These are phyloP conservation scores for Suillus spraguei DNA, from an alignment of 768 basidiomycete genomes.

Conservation along the genomic window DNA sequence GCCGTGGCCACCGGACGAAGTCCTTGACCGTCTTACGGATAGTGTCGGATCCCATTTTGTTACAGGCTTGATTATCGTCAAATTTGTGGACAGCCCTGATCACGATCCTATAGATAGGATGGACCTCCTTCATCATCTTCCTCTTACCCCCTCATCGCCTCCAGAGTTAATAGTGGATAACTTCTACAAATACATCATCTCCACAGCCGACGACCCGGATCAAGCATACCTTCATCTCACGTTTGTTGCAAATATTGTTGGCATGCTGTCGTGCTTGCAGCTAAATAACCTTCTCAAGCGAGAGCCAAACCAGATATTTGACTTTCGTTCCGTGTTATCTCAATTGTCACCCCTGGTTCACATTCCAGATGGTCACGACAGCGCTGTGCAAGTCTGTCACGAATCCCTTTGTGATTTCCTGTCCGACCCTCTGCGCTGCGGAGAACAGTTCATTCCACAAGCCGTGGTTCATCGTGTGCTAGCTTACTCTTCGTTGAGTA, in stretches of 20 bases:
- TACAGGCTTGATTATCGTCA: background rate
- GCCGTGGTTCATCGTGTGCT: background rate
- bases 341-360: background rate
- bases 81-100: background rate
- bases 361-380: background rate
- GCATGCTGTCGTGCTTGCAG: background rate
- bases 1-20: background rate
- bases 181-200: background rate
- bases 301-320: background rate
- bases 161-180: background rate
- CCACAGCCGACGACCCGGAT: background rate
- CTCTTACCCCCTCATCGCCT: background rate
- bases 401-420: background rate
- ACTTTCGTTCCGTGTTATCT: background rate
- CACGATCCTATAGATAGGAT: background rate
- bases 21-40: background rate
- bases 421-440: background rate
- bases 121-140: background rate
- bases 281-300: background rate
- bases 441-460: background rate
- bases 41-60: background rate
- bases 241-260: background rate
- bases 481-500: background rate
- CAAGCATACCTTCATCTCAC: conserved; percentile 2
- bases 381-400: background rate